Evolutionary conservation across 2,329 filamentous ascomycete genomes (phyloP), one percentile per base, ranked within the genome.

Genomic region (Xylaria digitata): DNA sequence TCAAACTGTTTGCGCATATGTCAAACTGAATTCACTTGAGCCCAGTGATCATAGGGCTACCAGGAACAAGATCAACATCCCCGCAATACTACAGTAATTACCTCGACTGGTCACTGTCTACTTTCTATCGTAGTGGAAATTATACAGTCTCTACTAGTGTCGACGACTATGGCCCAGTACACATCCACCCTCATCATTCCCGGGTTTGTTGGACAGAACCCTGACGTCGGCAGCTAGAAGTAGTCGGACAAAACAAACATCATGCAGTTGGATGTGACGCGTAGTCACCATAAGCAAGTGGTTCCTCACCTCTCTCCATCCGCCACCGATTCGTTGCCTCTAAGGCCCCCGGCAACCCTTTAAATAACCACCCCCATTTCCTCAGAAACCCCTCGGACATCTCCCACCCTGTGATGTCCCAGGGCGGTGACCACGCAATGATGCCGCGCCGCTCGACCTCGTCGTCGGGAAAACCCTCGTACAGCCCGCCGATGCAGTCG

Each of bases 401-500:
- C 72, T 82, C 80, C 80, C 79, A 82, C 1, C 80, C 79, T 1
- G 69, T 66, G 26, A 79, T 73, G 42, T 80, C 74, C 80, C 79
- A 82, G 6, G 80, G 79, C 37, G 78, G 77, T 37, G 73, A 77
- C 82, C 82, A 84, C 8, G 78, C 81, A 64, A 83, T 75, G 3
- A 83, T 72, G 30, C 81, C 80, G 17, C 78, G 75, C 37, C 75
- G 73, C 71, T 79, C 75, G 43, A 82, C 66, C 70, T 83, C 81
- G 42, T 80, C 76, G 56, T 80, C 79, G 1, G 80, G 80, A 65
- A 80, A 82, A 6, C 81, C 80, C 67, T 83, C 80, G 68, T 75
- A 83, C 21, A 83, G 68, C 0, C 80, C 81, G 2, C 81, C 81
- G 60, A 81, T 75, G 43, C 75, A 76, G 72, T 83, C 82, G 11